Evolutionary conservation across 176 grass and related monocot species (phyloP).

Genomic region (Elymus sibiricus): DNA sequence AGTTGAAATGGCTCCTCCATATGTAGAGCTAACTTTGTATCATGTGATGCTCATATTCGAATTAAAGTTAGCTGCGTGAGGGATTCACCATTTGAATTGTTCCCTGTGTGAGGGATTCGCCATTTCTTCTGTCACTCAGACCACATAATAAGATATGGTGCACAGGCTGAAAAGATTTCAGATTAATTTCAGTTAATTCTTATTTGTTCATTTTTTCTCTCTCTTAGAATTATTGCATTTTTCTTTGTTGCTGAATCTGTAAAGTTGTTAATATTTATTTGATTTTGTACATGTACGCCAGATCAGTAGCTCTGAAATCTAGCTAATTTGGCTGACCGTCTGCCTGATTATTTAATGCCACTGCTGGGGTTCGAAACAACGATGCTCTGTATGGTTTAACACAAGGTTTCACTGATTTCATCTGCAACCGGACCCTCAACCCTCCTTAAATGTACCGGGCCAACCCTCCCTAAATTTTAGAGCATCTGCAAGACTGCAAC

Average conservation of each 20-base stretch:
- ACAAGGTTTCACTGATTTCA: too few relatives aligned
- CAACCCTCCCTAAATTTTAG: too few relatives aligned
- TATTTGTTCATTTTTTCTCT: not conserved
- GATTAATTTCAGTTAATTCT: not conserved
- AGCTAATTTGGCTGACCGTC: not conserved
- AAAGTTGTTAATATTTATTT: not conserved
- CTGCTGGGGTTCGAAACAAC: too few relatives aligned
- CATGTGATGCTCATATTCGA: conserved; percentile 5
- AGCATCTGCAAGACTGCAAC: too few relatives aligned
- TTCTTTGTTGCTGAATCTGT: not conserved
- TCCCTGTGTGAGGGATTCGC: too few relatives aligned
- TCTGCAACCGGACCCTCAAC: too few relatives aligned
- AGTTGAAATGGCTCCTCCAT: not conserved
- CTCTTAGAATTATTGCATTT: not conserved
- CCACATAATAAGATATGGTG: not conserved
- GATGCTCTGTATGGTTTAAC: too few relatives aligned
- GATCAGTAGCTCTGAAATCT: not conserved
- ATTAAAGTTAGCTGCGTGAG: not conserved
- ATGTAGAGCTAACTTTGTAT: conserved; percentile 20
- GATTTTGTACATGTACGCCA: not conserved
- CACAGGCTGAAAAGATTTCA: not conserved
- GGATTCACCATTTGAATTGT: too few relatives aligned
- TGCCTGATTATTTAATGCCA: not conserved
- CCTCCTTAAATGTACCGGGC: too few relatives aligned
- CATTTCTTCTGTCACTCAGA: not conserved